Evolutionary conservation across 306 rosid genomes (phyloP).

Genomic region (Cucumis cinereus): DNA sequence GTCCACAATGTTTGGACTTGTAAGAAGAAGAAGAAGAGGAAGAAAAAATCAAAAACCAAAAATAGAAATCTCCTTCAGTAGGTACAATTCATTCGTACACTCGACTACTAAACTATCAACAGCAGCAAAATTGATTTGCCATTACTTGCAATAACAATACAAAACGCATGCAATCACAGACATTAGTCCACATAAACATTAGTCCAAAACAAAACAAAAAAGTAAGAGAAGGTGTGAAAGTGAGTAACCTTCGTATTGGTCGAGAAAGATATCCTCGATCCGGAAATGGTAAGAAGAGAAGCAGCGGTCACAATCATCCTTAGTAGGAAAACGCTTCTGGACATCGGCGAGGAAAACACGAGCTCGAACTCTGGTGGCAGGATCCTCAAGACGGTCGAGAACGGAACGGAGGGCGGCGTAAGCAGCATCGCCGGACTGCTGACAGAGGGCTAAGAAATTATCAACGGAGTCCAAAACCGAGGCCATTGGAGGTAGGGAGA

Average conservation of each 20-base stretch:
- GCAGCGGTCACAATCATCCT: constrained; percentile 49
- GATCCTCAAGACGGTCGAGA: constrained; percentile 70
- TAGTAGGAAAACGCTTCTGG: constrained; percentile 58
- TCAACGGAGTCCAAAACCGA: constrained; percentile 33
- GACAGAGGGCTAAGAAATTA: constrained; percentile 50
- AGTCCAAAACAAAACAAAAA: background rate
- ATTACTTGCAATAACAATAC: background rate
- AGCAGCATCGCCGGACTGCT: constrained; percentile 74
- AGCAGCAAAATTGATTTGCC: background rate
- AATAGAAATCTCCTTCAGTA: background rate
- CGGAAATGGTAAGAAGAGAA: constrained; percentile 59
- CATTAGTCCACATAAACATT: background rate
- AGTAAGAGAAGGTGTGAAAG: background rate
- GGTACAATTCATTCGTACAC: background rate
- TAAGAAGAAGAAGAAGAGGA: background rate
- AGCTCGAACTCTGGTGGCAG: constrained; percentile 47
- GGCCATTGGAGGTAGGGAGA: constrained; percentile 13
- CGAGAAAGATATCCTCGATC: constrained; percentile 71
- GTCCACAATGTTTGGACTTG: background rate
- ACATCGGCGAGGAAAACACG: constrained; percentile 77
- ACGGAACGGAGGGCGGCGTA: constrained; percentile 57
- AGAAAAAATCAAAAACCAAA: background rate
- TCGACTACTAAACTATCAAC: background rate
- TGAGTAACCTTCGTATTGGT: constrained; percentile 48
- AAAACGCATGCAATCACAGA: background rate